Percentiles rank a stretch among this genome's conserved stretches.
Evolutionary conservation across 495 filamentous ascomycete species (phyloP).

Genomic region (Sphaerosporella brunnea): DNA sequence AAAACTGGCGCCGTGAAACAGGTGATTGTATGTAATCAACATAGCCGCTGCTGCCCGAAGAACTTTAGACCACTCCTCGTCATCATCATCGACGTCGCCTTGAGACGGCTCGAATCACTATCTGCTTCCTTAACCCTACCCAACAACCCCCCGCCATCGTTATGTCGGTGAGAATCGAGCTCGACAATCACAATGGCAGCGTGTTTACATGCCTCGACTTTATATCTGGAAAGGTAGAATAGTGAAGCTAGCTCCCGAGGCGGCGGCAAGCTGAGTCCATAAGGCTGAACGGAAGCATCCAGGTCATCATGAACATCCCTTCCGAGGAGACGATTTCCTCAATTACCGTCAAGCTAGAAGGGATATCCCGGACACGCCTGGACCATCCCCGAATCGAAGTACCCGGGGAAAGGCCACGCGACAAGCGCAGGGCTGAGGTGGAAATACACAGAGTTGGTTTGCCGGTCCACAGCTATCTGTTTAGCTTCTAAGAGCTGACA

Average conservation of each 20-base stretch:
- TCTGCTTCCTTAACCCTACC: too few relatives aligned
- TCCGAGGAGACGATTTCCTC: constrained; percentile 35
- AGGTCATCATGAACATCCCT: not conserved
- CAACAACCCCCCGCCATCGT: too few relatives aligned
- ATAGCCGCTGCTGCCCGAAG: too few relatives aligned
- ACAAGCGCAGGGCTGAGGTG: constrained; percentile 38
- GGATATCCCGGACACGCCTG: constrained; percentile 31
- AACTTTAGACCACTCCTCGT: too few relatives aligned
- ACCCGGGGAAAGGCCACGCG: constrained; percentile 28
- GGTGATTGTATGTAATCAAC: too few relatives aligned
- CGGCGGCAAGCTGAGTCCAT: not conserved
- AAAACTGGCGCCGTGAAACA: too few relatives aligned
- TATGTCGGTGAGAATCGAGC: constrained; percentile 63
- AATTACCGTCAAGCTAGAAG: constrained; percentile 86
- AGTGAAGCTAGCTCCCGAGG: too few relatives aligned
- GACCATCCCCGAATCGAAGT: constrained; percentile 6
- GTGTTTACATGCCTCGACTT: constrained; percentile 84
- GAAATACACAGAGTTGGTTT: constrained; percentile 82
- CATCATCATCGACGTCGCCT: too few relatives aligned
- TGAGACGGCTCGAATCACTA: too few relatives aligned
- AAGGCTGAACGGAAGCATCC: not conserved
- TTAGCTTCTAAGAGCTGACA: constrained; percentile 3
- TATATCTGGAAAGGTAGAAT: constrained; percentile 41
- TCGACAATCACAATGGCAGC: constrained; percentile 45
- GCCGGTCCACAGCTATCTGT: too few relatives aligned